These are phyloP conservation scores for Hygrophorus pudorinus DNA, from an alignment of 768 basidiomycete species.

Conservation along the genomic window DNA sequence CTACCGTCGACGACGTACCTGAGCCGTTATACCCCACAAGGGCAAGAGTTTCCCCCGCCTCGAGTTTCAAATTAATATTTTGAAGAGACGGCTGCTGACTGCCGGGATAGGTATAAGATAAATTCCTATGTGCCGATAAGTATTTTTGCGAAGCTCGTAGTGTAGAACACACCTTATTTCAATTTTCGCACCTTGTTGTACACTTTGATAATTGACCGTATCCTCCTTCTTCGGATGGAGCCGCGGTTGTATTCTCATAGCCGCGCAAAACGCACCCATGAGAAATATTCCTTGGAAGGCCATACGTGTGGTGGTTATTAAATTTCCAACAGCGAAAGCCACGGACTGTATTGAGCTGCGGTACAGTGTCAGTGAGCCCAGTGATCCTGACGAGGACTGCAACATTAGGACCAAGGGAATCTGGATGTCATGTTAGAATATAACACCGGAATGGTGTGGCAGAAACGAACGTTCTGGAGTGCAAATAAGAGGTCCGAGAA, in stretches of 20 bases:
- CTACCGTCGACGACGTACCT: conserved; percentile 30
- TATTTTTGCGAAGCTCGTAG: conserved; percentile 8
- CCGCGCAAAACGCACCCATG: conserved; percentile 79
- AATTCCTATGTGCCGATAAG: conserved; percentile 30
- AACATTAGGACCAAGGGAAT: conserved; percentile 66
- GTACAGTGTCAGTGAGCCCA: conserved; percentile 78
- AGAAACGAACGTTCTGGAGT: conserved; percentile 57
- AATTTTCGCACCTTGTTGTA: conserved; percentile 55
- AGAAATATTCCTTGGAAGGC: conserved; percentile 82
- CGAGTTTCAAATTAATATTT: conserved; percentile 59
- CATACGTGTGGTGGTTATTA: conserved; percentile 57
- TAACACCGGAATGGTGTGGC: conserved; percentile 12
- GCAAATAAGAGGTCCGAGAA: conserved; percentile 54
- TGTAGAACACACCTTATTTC: conserved; percentile 46
- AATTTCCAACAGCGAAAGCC: conserved; percentile 51
- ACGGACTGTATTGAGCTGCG: conserved; percentile 69
- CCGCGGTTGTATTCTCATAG: conserved; percentile 58
- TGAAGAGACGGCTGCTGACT: conserved; percentile 54
- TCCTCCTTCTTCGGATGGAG: conserved; percentile 54
- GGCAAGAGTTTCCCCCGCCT: conserved; percentile 72
- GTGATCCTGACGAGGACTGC: conserved; percentile 60
- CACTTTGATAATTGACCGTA: conserved; percentile 34
- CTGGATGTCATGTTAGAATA: conserved; percentile 27
- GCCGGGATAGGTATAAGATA: conserved; percentile 78
- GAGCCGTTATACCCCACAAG: conserved; percentile 84